These are phyloP conservation scores for Lactifluus hygrophoroides DNA, from an alignment of 768 basidiomycete genomes.

Conservation along the genomic window DNA sequence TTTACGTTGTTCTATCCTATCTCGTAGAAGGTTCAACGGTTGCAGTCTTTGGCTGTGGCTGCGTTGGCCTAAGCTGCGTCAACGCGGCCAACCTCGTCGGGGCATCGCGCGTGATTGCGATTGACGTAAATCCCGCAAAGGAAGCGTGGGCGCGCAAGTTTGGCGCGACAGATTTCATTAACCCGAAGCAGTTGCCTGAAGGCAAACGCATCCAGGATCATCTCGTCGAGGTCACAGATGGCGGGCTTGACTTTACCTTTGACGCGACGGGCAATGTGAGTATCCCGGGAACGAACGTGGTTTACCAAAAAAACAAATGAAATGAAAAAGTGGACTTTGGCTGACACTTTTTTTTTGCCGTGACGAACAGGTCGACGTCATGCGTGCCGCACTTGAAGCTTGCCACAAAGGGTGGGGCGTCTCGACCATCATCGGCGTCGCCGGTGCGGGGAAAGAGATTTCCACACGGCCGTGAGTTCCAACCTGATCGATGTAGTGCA, in stretches of 20 bases:
- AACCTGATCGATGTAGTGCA: conserved; percentile 26
- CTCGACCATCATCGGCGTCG: conserved; percentile 92
- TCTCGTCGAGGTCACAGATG: conserved; percentile 89
- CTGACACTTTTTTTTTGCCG: not conserved
- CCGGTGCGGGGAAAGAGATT: conserved; percentile 86
- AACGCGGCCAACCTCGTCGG: conserved; percentile 70
- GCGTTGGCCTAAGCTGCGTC: conserved; percentile 90
- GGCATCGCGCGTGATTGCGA: conserved; percentile 82
- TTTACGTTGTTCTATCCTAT: conserved; percentile 1
- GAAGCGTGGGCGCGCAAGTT: conserved; percentile 86
- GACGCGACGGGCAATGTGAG: conserved; percentile 88
- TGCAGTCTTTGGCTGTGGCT: conserved; percentile 94
- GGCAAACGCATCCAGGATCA: conserved; percentile 85
- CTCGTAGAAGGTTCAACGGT: conserved; percentile 69
- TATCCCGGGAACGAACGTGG: conserved; percentile 25
- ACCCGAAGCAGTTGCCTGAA: conserved; percentile 62
- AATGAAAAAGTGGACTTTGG: conserved; percentile 11
- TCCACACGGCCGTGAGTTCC: conserved; percentile 28
- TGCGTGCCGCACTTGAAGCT: conserved; percentile 94
- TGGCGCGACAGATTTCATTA: conserved; percentile 92
- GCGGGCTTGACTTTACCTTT: conserved; percentile 94
- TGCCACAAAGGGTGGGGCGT: conserved; percentile 99
- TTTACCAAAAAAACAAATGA: conserved; percentile 19
- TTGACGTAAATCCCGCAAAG: conserved; percentile 85
- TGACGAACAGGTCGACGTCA: conserved; percentile 65